phyloP scores from a whole-genome alignment of 192 early-diverging fungal species.

The Backusella australiensis region DNA sequence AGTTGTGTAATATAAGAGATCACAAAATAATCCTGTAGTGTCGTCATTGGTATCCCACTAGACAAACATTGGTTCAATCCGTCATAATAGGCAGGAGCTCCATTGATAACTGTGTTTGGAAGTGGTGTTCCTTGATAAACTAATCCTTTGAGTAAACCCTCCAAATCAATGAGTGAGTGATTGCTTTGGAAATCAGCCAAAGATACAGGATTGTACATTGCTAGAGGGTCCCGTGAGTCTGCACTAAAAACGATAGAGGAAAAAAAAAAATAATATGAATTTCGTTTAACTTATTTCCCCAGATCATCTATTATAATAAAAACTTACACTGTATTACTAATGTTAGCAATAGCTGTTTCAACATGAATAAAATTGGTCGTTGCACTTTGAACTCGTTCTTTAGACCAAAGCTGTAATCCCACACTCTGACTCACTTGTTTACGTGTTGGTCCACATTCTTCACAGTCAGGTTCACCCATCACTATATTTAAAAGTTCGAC shows the following conservation, averaged over 20 bases:
- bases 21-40: conserved; percentile 42
- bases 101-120: conserved; percentile 44
- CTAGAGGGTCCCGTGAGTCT: conserved; percentile 44
- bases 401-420: neutral
- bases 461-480: conserved; percentile 30
- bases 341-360: conserved; percentile 52
- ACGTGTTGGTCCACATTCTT: conserved; percentile 47
- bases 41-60: neutral
- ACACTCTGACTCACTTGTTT: neutral
- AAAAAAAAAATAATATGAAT: neutral
- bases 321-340: conserved; percentile 42
- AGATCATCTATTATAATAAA: neutral
- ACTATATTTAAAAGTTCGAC: conserved; percentile 41
- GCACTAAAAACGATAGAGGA: conserved; percentile 24
- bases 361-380: conserved; percentile 53
- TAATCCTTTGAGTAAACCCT: conserved; percentile 23
- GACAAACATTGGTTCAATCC: conserved; percentile 36
- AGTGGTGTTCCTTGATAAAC: neutral
- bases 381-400: conserved; percentile 7
- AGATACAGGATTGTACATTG: conserved; percentile 46
- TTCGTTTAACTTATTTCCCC: neutral
- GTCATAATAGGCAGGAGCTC: conserved; percentile 42
- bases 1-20: neutral
- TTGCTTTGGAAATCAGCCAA: conserved; percentile 31
- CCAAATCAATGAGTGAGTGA: conserved; percentile 44